Evolutionary conservation across 805 yeast species (phyloP).

Genomic region (Scheffersomyces spartinae): DNA sequence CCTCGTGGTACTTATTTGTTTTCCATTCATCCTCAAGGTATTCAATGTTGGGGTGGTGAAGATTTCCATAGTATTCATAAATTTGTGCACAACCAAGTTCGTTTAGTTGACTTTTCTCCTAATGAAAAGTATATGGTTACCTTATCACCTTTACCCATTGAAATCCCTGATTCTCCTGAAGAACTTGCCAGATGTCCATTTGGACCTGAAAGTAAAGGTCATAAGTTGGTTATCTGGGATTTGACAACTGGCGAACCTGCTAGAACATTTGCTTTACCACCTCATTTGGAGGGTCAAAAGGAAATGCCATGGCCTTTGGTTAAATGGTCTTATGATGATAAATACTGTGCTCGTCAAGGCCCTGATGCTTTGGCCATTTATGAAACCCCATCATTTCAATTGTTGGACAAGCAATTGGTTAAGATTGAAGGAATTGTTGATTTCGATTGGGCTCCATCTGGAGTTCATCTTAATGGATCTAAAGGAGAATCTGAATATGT

Average conservation of each 20-base stretch:
- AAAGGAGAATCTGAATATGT: constrained; percentile 45
- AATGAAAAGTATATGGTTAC: constrained; percentile 84
- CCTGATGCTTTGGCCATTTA: constrained; percentile 89
- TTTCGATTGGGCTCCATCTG: constrained; percentile 92
- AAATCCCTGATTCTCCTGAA: constrained; percentile 45
- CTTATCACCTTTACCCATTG: constrained; percentile 76
- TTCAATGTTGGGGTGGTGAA: constrained; percentile 92
- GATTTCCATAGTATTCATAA: constrained; percentile 61
- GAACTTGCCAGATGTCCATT: constrained; percentile 67
- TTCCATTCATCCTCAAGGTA: constrained; percentile 88
- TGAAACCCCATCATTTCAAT: constrained; percentile 66
- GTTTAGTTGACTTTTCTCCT: constrained; percentile 87
- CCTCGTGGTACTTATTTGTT: constrained; percentile 86
- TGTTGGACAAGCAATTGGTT: constrained; percentile 76
- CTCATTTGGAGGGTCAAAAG: constrained; percentile 53
- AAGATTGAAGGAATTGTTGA: constrained; percentile 79
- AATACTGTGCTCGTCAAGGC: constrained; percentile 88
- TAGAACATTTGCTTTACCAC: constrained; percentile 85
- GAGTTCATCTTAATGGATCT: constrained; percentile 52
- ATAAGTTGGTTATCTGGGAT: constrained; percentile 90
- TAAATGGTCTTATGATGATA: constrained; percentile 90
- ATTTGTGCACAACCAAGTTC: constrained; percentile 81
- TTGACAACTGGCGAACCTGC: constrained; percentile 69
- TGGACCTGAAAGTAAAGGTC: constrained; percentile 81
- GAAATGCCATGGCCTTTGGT: constrained; percentile 90